Percentiles rank a stretch among this genome's conserved stretches.
Conservation (phyloP, 1,284 basidiomycete species). For the Cutaneotrichosporon arboriforme region DNA sequence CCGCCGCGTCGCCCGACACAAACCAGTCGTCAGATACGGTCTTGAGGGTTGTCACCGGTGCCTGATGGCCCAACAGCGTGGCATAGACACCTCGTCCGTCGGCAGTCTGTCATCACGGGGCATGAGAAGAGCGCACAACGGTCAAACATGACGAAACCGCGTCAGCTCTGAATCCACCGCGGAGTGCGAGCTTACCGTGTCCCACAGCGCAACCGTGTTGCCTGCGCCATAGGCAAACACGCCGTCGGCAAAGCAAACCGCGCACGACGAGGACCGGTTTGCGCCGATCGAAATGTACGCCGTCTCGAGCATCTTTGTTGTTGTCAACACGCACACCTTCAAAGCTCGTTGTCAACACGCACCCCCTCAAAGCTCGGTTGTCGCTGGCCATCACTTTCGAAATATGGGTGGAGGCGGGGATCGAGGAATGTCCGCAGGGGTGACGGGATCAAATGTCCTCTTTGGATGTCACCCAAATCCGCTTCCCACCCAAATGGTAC, state of each 20-base stretch:
- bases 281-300: constrained; percentile 69
- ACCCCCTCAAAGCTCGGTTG: not conserved
- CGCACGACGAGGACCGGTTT: constrained; percentile 64
- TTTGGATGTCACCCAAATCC: too few species aligned
- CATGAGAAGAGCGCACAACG: not conserved
- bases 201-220: constrained; percentile 72
- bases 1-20: constrained; percentile 68
- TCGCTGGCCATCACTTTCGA: not conserved
- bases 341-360: not conserved
- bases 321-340: not conserved
- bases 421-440: not conserved
- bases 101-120: not conserved
- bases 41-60: constrained; percentile 68
- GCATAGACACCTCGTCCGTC: constrained; percentile 54
- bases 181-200: constrained; percentile 52
- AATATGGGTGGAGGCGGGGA: not conserved
- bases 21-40: constrained; percentile 53
- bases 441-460: not conserved
- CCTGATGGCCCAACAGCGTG: constrained; percentile 69
- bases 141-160: not conserved
- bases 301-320: constrained; percentile 25
- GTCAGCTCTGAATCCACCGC: not conserved
- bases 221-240: constrained; percentile 72
- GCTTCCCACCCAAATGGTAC: too few species aligned
- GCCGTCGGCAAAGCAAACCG: constrained; percentile 55